phyloP scores from a whole-genome alignment of 441 rosid species.

The Brassica hybrid region DNA sequence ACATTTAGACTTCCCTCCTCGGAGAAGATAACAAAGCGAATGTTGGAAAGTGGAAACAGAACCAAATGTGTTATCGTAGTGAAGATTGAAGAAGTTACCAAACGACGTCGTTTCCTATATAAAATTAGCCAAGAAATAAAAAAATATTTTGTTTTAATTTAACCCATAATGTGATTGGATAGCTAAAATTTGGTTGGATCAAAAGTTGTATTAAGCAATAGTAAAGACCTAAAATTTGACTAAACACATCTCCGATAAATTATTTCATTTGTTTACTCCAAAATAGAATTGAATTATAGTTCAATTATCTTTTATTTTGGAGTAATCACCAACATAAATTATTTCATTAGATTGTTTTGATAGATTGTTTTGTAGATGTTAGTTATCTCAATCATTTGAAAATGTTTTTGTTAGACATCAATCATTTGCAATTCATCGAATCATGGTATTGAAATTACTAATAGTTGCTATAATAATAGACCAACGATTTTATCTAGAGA shows the following conservation, averaged over 20 bases:
- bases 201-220: not conserved
- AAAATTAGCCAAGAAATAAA: too few relatives aligned
- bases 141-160: too few relatives aligned
- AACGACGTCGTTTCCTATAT: too few relatives aligned
- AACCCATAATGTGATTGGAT: too few relatives aligned
- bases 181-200: not conserved
- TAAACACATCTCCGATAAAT: not conserved
- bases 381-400: not conserved
- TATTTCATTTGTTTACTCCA: not conserved
- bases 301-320: not conserved
- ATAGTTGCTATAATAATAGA: not conserved
- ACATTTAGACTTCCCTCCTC: not conserved
- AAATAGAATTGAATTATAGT: not conserved
- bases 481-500: not conserved
- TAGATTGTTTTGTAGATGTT: not conserved
- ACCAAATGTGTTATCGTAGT: too few relatives aligned
- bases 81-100: too few relatives aligned
- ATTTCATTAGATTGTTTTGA: too few relatives aligned
- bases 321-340: not conserved
- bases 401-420: not conserved
- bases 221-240: not conserved
- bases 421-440: not conserved
- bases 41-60: too few relatives aligned
- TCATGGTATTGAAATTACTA: not conserved
- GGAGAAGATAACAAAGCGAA: not conserved